A percentile compares a stretch with the other conserved stretches of the same genome.
phyloP scores from a whole-genome alignment of 331 rosid genomes.

The Saraca asoca region DNA sequence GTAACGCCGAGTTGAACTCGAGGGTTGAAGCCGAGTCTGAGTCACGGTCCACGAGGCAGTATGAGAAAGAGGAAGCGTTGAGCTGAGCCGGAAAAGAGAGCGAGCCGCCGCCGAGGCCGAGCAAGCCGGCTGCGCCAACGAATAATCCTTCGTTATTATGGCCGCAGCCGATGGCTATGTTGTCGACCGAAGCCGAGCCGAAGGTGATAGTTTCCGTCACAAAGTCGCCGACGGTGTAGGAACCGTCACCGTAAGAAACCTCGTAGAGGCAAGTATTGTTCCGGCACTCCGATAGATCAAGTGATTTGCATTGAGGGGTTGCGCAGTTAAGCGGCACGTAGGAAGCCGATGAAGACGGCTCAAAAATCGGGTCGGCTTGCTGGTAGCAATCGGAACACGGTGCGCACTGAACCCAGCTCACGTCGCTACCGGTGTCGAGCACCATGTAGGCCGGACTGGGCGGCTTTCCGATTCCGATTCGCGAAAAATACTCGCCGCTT shows the following conservation, averaged over 20 bases:
- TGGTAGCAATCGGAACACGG: slow-evolving; percentile 85
- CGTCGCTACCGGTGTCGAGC: slow-evolving; percentile 84
- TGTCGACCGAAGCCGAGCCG: slow-evolving; percentile 44
- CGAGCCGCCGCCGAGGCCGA: slow-evolving; percentile 84
- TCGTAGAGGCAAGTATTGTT: slow-evolving; percentile 78
- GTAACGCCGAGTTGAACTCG: slow-evolving; percentile 59
- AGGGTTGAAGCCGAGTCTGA: slow-evolving; percentile 73
- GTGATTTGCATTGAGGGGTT: slow-evolving; percentile 56
- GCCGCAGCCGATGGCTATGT: slow-evolving; percentile 76
- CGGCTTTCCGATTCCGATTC: slow-evolving; percentile 80
- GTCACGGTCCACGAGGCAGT: slow-evolving; percentile 85
- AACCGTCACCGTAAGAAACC: slow-evolving; percentile 89
- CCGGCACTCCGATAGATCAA: slow-evolving; percentile 73
- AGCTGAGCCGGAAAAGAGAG: slow-evolving; percentile 78
- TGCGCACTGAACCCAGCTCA: slow-evolving; percentile 86
- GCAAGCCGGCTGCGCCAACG: slow-evolving; percentile 81
- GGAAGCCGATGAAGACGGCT: slow-evolving; percentile 66
- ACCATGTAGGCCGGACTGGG: slow-evolving; percentile 65
- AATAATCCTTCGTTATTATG: slow-evolving; percentile 81
- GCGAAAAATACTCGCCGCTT: slow-evolving; percentile 89
- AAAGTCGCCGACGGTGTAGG: slow-evolving; percentile 82
- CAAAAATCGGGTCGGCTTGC: slow-evolving; percentile 79
- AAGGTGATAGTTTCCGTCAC: slow-evolving; percentile 69
- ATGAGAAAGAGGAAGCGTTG: slow-evolving; percentile 67
- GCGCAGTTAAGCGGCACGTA: slow-evolving; percentile 58